Evolutionary conservation across 768 basidiomycete genomes (phyloP).

Genomic region (Polyporus arcularius): DNA sequence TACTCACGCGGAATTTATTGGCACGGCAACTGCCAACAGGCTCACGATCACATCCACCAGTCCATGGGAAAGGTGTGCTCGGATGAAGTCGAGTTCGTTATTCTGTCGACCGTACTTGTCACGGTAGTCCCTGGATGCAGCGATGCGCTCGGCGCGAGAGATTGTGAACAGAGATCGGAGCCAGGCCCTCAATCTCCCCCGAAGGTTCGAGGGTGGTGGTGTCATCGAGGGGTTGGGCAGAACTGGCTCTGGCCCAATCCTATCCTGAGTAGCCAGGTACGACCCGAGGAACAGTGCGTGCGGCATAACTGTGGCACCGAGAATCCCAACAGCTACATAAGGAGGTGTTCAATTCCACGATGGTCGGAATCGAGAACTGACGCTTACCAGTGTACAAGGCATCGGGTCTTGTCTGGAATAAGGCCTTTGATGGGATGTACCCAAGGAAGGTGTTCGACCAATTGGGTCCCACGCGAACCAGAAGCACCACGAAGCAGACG

Average conservation of each 20-base stretch:
- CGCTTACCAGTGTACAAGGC: slow-evolving; percentile 65
- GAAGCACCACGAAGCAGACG: slow-evolving; percentile 73
- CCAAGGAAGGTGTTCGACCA: slow-evolving; percentile 78
- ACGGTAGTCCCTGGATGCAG: slow-evolving; percentile 25
- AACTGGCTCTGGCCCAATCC: slow-evolving; percentile 38
- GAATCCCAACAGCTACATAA: slow-evolving; percentile 59
- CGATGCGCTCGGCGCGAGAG: slow-evolving; percentile 26
- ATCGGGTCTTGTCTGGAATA: slow-evolving; percentile 47
- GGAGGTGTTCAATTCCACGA: slow-evolving; percentile 32
- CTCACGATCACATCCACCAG: slow-evolving; percentile 53
- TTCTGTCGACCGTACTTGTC: slow-evolving; percentile 39
- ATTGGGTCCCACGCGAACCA: slow-evolving; percentile 64
- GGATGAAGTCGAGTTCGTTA: slow-evolving; percentile 37
- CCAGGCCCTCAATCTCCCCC: slow-evolving; percentile 13
- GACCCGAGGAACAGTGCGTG: slow-evolving; percentile 88
- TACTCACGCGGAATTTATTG: slow-evolving; percentile 31
- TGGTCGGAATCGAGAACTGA: slow-evolving; percentile 27
- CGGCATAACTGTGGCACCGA: slow-evolving; percentile 89
- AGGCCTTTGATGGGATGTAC: slow-evolving; percentile 67
- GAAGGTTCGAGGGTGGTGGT: background rate
- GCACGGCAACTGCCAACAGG: slow-evolving; percentile 79
- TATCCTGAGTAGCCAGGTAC: slow-evolving; percentile 78
- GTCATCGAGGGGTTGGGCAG: slow-evolving; percentile 24
- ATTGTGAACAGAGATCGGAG: slow-evolving; percentile 24
- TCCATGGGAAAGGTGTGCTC: slow-evolving; percentile 42